Evolutionary conservation across 1,284 basidiomycete species (phyloP), one percentile per base, ranked within the genome.

Genomic region (Pterulicium gracile): DNA sequence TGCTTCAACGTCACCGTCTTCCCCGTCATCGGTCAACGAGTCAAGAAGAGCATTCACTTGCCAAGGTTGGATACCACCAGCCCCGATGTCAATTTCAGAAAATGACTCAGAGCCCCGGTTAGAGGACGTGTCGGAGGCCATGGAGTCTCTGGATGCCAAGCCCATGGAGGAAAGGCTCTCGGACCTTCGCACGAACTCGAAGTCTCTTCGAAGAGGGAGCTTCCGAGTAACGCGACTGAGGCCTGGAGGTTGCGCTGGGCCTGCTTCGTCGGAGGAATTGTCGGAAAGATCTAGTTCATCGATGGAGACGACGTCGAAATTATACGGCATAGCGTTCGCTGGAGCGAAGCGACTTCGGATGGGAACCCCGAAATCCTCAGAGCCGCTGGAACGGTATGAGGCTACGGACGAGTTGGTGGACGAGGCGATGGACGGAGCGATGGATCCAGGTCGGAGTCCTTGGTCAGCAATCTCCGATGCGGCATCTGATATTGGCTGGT

Each of bases 141-240:
- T 57, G 3, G 80, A 83, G 43, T 74, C 73, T 39, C 74, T 73
- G 5, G 77, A 77, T 14, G 70, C 67, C 39, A 84, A 75, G 12
- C 81, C 81, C 74, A 88, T 77, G 36, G 85, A 88, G 3, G 83
- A 87, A 12, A 86, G 81, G 44, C 73, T 81, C 50, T 84, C 81
- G 15, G 83, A 79, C 22, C 76, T 66, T 7, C 76, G 70, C 17
- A 87, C 73, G 54, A 88, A 86, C 59, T 88, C 82, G 51, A 88
- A 85, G 50, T 87, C 83, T 15, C 81, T 75, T 2, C 84, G 74
- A 34, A 77, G 69, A 0, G 85, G 84, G 27, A 88, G 63, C 49
- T 76, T 76, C 21, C 77, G 70, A 35, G 70, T 63, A 5, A 67
- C 62, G 51, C 72, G 77, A 49, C 70, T 67, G 43, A 82, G 59